Evolutionary conservation across 139 green algal species (phyloP), one percentile per base, ranked within the genome.

Genomic region (Haematococcus lacustris): DNA sequence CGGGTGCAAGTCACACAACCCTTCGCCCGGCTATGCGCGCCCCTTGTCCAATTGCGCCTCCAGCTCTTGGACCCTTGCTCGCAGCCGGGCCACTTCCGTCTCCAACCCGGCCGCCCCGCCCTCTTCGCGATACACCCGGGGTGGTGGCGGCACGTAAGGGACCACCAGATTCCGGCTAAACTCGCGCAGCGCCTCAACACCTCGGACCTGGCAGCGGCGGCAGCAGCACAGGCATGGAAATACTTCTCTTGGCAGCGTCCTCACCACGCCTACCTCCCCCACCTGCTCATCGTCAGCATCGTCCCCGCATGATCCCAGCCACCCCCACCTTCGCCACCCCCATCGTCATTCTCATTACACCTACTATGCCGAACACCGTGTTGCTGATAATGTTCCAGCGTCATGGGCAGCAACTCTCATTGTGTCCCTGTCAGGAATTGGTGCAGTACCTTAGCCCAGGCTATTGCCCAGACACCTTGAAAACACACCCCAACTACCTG

Each of bases 141-240:
- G 71, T 50, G 43, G 37, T 66, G 76, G 65, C 30, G 84, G 76
- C 38, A 71, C 35, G 71, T 93, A 91, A 0, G 83, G 81, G 32
- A 86, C 34, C 33, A 94, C 50, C 28, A 97, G 74, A 69, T 88
- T 86, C 1, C 73, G 23, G 23, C 83, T 83, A 59, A 97, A 97
- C 3, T 71, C 73, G 38, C 81, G 74, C 1, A 96, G 78, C 1
- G 84, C 79, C 9, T 93, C 82, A 1, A 85, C 71, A 7, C 89
- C 88, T 1, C 88, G 80, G 47, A 91, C 88, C 85, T 94, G 73
- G 17, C 38, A 71, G 38, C 40, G 70, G 7, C 64, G 33, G n/a
- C 64, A 71, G 34, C 35, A 73, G n/a, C 4, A 26, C 41, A 1
- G 3, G 43, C 3, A 30, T 51, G 7, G 34, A n/a, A n/a, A n/a